Evolutionary conservation across 179 eudicot species (phyloP).

Genomic region (Drosera spatulata): DNA sequence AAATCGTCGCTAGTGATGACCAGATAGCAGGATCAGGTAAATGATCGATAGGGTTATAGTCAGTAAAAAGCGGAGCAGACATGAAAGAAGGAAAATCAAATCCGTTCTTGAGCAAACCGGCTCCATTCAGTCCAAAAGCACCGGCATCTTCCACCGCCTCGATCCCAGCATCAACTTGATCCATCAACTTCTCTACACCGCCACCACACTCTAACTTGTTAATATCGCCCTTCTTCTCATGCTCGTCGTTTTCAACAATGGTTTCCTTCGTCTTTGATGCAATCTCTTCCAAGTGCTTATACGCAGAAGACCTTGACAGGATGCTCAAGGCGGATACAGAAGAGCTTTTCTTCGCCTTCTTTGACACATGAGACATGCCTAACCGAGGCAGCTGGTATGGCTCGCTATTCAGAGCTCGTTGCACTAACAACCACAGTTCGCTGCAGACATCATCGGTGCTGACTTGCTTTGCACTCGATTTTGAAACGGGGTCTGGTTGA

Average conservation of each 20-base stretch:
- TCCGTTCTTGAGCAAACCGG: conserved; percentile 49
- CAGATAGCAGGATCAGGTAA: conserved; percentile 72
- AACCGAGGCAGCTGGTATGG: conserved; percentile 92
- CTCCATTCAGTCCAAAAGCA: conserved; percentile 30
- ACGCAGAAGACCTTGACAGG: conserved; percentile 78
- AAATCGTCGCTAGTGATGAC: conserved; percentile 68
- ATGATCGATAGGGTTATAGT: conserved; percentile 60
- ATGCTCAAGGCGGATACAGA: conserved; percentile 70
- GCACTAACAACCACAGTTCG: conserved; percentile 69
- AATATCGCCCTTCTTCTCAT: conserved; percentile 59
- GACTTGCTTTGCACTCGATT: conserved; percentile 34
- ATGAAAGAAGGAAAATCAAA: conserved; percentile 59
- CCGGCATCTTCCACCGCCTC: conserved; percentile 48
- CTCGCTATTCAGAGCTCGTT: conserved; percentile 48
- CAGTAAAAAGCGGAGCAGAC: conserved; percentile 79
- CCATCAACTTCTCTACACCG: conserved; percentile 42
- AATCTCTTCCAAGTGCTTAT: conserved; percentile 75
- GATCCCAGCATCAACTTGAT: conserved; percentile 30
- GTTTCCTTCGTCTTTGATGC: conserved; percentile 53
- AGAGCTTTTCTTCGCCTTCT: conserved; percentile 32
- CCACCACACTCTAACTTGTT: conserved; percentile 57
- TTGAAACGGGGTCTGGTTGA: conserved; percentile 35
- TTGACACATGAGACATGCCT: conserved; percentile 53
- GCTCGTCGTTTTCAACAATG: conserved; percentile 54
- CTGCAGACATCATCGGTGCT: conserved; percentile 55